These are phyloP conservation scores for Solanum aculeatissimum DNA, from an alignment of 305 asterid genomes.

Conservation along the genomic window DNA sequence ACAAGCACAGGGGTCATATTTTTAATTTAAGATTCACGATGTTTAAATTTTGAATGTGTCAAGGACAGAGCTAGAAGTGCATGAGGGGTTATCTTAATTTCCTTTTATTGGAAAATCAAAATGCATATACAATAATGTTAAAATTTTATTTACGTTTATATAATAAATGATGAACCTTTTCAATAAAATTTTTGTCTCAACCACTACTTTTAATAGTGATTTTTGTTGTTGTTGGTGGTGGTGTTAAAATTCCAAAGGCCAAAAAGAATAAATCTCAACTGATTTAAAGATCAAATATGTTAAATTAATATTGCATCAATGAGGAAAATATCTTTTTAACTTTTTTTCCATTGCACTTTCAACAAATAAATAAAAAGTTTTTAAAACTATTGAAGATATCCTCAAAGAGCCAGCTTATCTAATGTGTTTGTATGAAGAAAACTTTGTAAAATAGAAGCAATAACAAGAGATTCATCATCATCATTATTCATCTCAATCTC, in stretches of 20 bases:
- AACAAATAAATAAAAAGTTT: background rate
- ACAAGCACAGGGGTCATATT: background rate
- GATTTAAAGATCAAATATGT: background rate
- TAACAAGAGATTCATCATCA: constrained; percentile 22
- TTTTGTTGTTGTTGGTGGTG: background rate
- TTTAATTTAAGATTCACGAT: background rate
- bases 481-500: background rate
- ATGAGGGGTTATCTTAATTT: too few species aligned
- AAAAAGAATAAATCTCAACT: background rate
- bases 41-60: background rate
- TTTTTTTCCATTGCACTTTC: background rate
- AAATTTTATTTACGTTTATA: background rate
- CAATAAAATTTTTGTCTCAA: too few species aligned
- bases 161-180: too few species aligned
- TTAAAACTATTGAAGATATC: background rate
- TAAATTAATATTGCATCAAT: background rate
- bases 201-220: background rate
- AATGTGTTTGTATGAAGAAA: constrained; percentile 9
- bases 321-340: background rate
- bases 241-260: background rate
- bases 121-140: background rate
- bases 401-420: background rate
- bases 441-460: constrained; percentile 32
- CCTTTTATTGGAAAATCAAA: background rate
- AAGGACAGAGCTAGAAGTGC: too few species aligned